These are phyloP conservation scores for Trichomonas tenax DNA, from an alignment of 208 protist genomes.

Conservation along the genomic window DNA sequence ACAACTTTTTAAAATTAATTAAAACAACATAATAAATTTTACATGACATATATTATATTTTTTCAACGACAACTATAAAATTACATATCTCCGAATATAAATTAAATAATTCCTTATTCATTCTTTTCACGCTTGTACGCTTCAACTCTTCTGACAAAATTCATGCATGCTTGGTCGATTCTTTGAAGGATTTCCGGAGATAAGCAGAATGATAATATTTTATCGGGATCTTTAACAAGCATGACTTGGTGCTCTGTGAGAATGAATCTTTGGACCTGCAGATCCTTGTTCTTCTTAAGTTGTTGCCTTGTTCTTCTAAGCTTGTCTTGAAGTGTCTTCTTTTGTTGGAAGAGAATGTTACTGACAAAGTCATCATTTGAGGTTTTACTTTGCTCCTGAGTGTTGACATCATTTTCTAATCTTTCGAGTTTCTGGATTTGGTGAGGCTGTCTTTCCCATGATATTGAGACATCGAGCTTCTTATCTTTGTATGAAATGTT, in stretches of 20 bases:
- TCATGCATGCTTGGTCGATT: neutral
- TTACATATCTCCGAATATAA: too few species aligned
- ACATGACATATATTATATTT: too few species aligned
- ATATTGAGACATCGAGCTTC: neutral
- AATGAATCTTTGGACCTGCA: neutral
- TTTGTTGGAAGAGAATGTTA: neutral
- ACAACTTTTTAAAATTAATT: too few species aligned
- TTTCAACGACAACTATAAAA: too few species aligned
- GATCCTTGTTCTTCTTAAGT: neutral
- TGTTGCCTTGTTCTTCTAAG: neutral
- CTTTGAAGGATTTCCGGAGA: neutral
- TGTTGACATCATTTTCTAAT: neutral
- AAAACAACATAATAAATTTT: too few species aligned
- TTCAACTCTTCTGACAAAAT: too few species aligned
- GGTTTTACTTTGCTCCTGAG: neutral
- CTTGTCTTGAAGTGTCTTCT: neutral
- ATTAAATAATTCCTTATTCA: too few species aligned
- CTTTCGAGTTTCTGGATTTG: neutral
- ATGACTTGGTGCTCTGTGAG: neutral
- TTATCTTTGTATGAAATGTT: neutral
- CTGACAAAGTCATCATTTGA: neutral
- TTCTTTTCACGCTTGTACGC: too few species aligned
- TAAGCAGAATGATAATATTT: neutral
- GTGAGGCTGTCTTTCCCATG: neutral
- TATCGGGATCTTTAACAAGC: neutral